Conservation (phyloP, 352 stramenopile genomes). For the Phytophthora colocasiae region DNA sequence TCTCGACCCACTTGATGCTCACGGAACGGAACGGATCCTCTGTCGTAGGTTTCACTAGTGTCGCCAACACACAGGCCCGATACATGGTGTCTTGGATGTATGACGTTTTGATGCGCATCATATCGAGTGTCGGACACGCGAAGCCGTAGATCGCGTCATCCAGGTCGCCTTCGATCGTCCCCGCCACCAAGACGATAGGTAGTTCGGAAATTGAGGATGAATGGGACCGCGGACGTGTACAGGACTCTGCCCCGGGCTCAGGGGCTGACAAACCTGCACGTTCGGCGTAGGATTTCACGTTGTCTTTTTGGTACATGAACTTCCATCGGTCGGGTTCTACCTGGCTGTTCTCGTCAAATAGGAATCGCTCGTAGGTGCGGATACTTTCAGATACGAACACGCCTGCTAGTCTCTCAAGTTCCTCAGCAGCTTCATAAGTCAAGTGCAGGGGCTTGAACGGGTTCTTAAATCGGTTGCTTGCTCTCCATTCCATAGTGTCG, state of each 20-base stretch:
- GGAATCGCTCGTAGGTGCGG: conserved; percentile 40
- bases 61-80: conserved; percentile 38
- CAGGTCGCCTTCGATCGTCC: conserved; percentile 43
- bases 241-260: conserved; percentile 4
- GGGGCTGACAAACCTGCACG: conserved; percentile 9
- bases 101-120: conserved; percentile 46
- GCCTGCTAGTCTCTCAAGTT: conserved; percentile 41
- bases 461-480: conserved; percentile 34
- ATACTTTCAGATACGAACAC: conserved; percentile 41
- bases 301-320: conserved; percentile 47
- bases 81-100: conserved; percentile 42
- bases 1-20: conserved; percentile 49
- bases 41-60: conserved; percentile 32
- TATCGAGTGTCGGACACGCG: conserved; percentile 36
- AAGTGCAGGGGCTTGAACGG: conserved; percentile 40
- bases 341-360: conserved; percentile 22
- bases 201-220: conserved; percentile 28
- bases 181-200: conserved; percentile 37
- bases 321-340: conserved; percentile 46
- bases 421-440: conserved; percentile 21
- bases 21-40: conserved; percentile 42
- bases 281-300: conserved; percentile 42
- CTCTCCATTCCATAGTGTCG: conserved; percentile 29
- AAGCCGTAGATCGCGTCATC: conserved; percentile 53
- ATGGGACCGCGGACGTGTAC: conserved; percentile 11